Evolutionary conservation across 352 stramenopile species (phyloP), one percentile per base, ranked within the genome.

Genomic region (Pythium vanterpoolii): DNA sequence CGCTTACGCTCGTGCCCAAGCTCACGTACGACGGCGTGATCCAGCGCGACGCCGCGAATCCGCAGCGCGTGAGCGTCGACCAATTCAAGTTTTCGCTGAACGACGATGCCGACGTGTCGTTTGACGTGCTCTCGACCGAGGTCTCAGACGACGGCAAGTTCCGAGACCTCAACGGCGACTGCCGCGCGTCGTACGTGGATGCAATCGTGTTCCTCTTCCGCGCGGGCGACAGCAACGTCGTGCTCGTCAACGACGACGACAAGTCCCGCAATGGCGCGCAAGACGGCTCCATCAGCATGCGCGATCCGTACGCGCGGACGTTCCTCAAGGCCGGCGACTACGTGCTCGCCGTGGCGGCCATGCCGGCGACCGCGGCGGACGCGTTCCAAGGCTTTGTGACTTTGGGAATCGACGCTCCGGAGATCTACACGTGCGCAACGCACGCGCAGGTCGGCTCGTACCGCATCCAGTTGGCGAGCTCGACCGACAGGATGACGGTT

Each of bases 81-180:
- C 71, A 75, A 16, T 72, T 83, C n/a, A 59, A 68, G 23, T 86
- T 91, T 53, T 59, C 47, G 1, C 50, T 91, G 11, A 51, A 1
- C 3, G 66, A 58, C 8, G 73, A 86, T 42, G 68, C 66, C 4
- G 63, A 83, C n/a, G 58, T 89, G 23, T 62, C 67, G 8, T 69
- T 87, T 28, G 81, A 89, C 49, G 69, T 91, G 26, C 50, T 87
- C 11, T 87, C 79, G 6, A 71, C 73, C 31, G 81, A 91, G 54
- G 68, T 88, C 24, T 76, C 75, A 18, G 76, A 89, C 50, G 69
- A 80, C 52, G 56, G 55, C 26, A 70, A 64, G 18, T 91, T 71
- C 51, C 52, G 62, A 4, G 81, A 91, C 49, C 42, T 91, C 18
- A 91, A 91, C 57, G 43, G 60, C n/a, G 81, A 89, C 61, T 91